A percentile compares a stretch with the other conserved stretches of the same genome.
phyloP scores from a whole-genome alignment of 306 rosid species.

The Cicer arietinum region DNA sequence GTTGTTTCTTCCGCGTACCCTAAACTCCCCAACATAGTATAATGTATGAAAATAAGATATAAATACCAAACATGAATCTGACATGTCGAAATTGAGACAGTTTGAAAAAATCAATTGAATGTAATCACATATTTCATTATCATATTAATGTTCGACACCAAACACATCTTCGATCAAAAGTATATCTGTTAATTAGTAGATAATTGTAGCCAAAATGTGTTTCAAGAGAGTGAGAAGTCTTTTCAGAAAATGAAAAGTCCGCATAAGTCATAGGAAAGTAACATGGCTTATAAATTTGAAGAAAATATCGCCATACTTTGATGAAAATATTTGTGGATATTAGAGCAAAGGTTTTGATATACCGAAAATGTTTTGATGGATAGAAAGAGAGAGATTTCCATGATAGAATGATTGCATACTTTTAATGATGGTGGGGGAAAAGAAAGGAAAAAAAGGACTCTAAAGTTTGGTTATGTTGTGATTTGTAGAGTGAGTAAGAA shows the following conservation, averaged over 20 bases:
- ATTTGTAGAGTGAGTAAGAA: background rate
- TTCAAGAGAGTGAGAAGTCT: constrained; percentile 33
- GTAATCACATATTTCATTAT: too few species aligned
- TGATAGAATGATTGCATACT: background rate
- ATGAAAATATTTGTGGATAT: constrained; percentile 59
- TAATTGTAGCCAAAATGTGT: constrained; percentile 45
- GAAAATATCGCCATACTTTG: constrained; percentile 59
- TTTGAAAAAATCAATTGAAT: too few species aligned
- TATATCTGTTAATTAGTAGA: background rate
- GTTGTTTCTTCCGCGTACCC: too few species aligned
- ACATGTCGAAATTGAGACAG: too few species aligned
- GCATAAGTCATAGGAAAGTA: constrained; percentile 28
- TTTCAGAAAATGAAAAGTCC: constrained; percentile 45
- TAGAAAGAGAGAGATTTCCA: constrained; percentile 12
- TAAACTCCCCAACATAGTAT: too few species aligned
- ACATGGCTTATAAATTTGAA: constrained; percentile 59
- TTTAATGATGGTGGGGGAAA: background rate
- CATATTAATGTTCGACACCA: too few species aligned
- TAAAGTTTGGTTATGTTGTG: background rate
- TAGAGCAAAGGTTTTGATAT: background rate
- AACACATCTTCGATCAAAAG: too few species aligned
- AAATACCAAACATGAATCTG: too few species aligned
- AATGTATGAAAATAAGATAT: too few species aligned
- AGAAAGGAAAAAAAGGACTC: background rate
- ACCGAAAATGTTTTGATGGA: background rate